Conservation (phyloP, 768 basidiomycete genomes). For the Russula abietina region DNA sequence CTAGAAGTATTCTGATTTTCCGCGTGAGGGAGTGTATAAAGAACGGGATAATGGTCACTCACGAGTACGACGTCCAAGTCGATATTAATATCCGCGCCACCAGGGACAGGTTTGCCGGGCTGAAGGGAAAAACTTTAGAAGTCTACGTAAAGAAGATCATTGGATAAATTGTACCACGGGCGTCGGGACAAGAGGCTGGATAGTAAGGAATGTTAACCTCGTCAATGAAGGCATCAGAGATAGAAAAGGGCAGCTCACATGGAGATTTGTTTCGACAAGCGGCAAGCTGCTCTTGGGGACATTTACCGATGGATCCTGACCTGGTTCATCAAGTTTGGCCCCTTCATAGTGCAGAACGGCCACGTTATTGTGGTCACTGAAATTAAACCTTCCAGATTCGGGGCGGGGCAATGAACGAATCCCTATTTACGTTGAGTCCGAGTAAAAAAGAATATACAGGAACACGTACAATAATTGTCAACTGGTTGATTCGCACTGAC, state of each 20-base stretch:
- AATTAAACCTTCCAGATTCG: constrained; percentile 27
- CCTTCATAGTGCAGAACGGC: constrained; percentile 39
- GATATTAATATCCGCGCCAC: constrained; percentile 27
- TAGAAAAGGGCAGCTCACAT: constrained; percentile 6
- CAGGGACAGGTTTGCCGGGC: constrained; percentile 26
- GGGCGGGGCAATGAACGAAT: constrained; percentile 26
- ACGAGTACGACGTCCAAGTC: constrained; percentile 21
- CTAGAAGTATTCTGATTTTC: too few species aligned
- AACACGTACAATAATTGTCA: constrained; percentile 40
- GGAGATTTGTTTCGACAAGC: constrained; percentile 25
- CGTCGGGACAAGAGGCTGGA: constrained; percentile 19
- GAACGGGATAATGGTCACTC: not conserved
- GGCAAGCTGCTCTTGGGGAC: constrained; percentile 11
- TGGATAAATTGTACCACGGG: not conserved
- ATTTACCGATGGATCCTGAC: constrained; percentile 22
- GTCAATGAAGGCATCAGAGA: not conserved
- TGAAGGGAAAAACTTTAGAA: constrained; percentile 1
- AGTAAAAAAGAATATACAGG: not conserved
- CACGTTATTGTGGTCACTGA: constrained; percentile 33
- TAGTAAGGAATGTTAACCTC: not conserved
- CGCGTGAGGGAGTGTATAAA: not conserved
- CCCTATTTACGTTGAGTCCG: constrained; percentile 10
- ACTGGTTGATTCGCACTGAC: constrained; percentile 39
- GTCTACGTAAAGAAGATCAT: not conserved
- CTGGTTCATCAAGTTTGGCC: constrained; percentile 32